Evolutionary conservation across 2,329 filamentous ascomycete genomes (phyloP), one percentile per base, ranked within the genome.

Genomic region (Apiospora aurea): DNA sequence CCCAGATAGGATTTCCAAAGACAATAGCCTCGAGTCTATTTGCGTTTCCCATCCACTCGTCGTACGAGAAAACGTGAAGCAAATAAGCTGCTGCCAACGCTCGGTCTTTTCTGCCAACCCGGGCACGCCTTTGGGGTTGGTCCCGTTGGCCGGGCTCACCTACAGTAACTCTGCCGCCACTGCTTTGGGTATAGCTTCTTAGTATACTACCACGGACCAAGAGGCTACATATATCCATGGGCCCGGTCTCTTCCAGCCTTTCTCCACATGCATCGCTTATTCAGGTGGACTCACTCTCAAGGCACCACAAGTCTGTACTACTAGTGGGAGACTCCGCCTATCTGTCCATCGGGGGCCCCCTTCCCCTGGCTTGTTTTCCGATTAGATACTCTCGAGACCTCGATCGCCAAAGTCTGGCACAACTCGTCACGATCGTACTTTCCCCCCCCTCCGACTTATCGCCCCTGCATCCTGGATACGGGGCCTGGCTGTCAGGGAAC

Each of bases 391-490:
- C 3, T 64, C 34, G 29, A 38, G 29, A 61, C n/a, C 57, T 61
- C 57, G 57, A 64, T 64, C 57, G 18, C 57, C 57, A 64, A 24
- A 64, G 34, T 64, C 57, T 4, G 41, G 29, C 57, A 64, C 13
- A n/a, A 24, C 18, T 64, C 34, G 57, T 64, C 57, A 41, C 57
- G 57, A 64, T 64, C 57, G 57, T n/a, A 24, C 57, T 38, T 38
- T 64, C n/a, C 41, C 7, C n/a, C 41, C 7, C 24, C 57, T n/a
- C 57, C 57, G 10, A 24, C 34, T n/a, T 41, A 64, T 41, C 57
- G 29, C 34, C 57, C 34, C 10, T 64, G 57, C 53, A 64, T 64
- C 34, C 34, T 38, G 18, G 29, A 6, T 11, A n/a, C 38, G 18
- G 29, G 29, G 18, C 53, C 53, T 38, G 18, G 29, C 53, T 38